These are phyloP conservation scores for Cadophora sp. DNA, from an alignment of 2,329 filamentous ascomycete species.

Conservation along the genomic window DNA sequence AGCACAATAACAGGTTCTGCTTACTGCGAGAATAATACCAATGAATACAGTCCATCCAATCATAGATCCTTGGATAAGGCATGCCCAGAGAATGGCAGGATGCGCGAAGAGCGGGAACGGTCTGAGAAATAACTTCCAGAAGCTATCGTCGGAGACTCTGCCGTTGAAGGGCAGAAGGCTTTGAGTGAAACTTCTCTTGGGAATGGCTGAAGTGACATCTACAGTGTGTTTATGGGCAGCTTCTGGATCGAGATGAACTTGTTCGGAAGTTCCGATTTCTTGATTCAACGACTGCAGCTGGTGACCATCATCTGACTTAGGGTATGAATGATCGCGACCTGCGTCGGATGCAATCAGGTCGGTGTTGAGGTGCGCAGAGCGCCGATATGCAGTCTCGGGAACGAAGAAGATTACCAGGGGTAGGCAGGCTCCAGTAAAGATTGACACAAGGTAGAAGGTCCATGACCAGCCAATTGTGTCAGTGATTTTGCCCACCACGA, in stretches of 20 bases:
- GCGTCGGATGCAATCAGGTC: conserved; percentile 57
- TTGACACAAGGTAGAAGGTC: conserved; percentile 88
- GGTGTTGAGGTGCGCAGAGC: conserved; percentile 71
- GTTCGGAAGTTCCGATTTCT: background rate
- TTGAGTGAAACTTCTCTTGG: conserved; percentile 63
- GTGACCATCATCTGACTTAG: conserved; percentile 15
- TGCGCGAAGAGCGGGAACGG: conserved; percentile 86
- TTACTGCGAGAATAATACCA: conserved; percentile 74
- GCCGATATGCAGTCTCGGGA: conserved; percentile 82
- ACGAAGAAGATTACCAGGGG: conserved; percentile 78
- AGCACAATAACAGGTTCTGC: background rate
- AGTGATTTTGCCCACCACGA: conserved; percentile 89
- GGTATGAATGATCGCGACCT: conserved; percentile 24
- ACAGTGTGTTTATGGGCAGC: conserved; percentile 18
- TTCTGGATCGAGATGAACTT: background rate
- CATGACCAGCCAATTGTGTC: conserved; percentile 79
- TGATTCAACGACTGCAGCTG: conserved; percentile 3
- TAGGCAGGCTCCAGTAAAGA: conserved; percentile 76
- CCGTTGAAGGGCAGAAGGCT: conserved; percentile 78
- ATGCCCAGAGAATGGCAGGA: conserved; percentile 82
- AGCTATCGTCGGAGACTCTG: conserved; percentile 78
- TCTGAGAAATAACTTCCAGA: conserved; percentile 69
- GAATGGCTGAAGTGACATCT: conserved; percentile 33
- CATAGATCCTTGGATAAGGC: conserved; percentile 83
- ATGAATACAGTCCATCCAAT: conserved; percentile 98